Evolutionary conservation across 75 land plant species (phyloP).

Genomic region (Selaginella moellendorffii): DNA sequence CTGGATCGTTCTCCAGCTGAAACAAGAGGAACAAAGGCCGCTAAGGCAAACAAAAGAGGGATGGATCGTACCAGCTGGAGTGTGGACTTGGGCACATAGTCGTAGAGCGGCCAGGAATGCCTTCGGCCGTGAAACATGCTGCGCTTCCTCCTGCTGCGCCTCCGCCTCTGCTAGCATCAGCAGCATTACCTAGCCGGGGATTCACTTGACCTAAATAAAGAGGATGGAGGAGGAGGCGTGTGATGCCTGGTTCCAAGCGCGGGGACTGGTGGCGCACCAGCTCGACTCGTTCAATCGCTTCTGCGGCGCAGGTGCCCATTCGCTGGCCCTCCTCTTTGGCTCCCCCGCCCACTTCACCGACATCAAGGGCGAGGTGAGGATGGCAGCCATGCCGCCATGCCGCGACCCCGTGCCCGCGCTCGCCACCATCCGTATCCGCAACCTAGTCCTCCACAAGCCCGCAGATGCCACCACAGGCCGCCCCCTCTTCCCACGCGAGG

Average conservation of each 20-base stretch:
- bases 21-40: slow-evolving; percentile 5
- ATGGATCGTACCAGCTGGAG: slow-evolving; percentile 48
- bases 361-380: slow-evolving; percentile 29
- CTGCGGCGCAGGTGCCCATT: slow-evolving; percentile 39
- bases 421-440: too few species aligned
- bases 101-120: slow-evolving; percentile 80
- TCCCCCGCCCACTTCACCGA: too few species aligned
- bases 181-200: too few species aligned
- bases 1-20: slow-evolving; percentile 86
- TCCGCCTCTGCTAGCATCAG: too few species aligned
- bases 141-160: too few species aligned
- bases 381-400: slow-evolving; percentile 36
- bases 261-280: slow-evolving; percentile 65
- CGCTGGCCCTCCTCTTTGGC: too few species aligned
- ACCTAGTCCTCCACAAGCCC: too few species aligned
- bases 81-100: slow-evolving; percentile 50
- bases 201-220: too few species aligned
- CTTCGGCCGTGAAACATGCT: slow-evolving; percentile 42
- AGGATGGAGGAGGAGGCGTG: too few species aligned
- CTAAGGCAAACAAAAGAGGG: not conserved
- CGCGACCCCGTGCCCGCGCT: slow-evolving; percentile 19
- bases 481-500: slow-evolving; percentile 53
- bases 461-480: slow-evolving; percentile 7
- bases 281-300: slow-evolving; percentile 69
- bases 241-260: slow-evolving; percentile 39